phyloP scores from a whole-genome alignment of 257 asterid species.

The Plantago ovata region DNA sequence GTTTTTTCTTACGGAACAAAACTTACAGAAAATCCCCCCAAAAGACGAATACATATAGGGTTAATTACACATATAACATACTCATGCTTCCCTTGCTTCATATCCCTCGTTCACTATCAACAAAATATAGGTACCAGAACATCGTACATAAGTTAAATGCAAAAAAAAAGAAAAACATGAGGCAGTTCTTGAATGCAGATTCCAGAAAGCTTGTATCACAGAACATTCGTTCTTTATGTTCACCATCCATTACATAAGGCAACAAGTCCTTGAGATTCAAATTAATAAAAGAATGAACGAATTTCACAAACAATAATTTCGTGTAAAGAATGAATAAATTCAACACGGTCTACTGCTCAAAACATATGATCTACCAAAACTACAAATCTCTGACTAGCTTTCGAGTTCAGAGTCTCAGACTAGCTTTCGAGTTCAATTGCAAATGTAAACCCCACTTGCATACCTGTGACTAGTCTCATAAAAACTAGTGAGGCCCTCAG shows the following conservation, averaged over 20 bases:
- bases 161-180: too few relatives aligned
- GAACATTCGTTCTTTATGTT: neutral
- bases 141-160: too few relatives aligned
- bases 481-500: conserved; percentile 79
- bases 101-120: too few relatives aligned
- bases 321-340: conserved; percentile 24
- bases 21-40: too few relatives aligned
- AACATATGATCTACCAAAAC: conserved; percentile 16
- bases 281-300: conserved; percentile 2
- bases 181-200: too few relatives aligned
- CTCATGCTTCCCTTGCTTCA: too few relatives aligned
- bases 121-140: too few relatives aligned
- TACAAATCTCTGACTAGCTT: conserved; percentile 21
- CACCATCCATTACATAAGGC: neutral
- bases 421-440: conserved; percentile 42
- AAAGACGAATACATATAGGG: too few relatives aligned
- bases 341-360: neutral
- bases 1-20: too few relatives aligned
- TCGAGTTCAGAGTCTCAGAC: conserved; percentile 31
- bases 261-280: neutral
- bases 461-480: conserved; percentile 88
- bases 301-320: conserved; percentile 10
- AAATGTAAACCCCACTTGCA: conserved; percentile 63
- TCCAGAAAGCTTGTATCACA: too few relatives aligned
- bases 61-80: too few relatives aligned